These are phyloP conservation scores for Paraphoma chrysanthemicola DNA, from an alignment of 2,329 filamentous ascomycete genomes.

Conservation along the genomic window DNA sequence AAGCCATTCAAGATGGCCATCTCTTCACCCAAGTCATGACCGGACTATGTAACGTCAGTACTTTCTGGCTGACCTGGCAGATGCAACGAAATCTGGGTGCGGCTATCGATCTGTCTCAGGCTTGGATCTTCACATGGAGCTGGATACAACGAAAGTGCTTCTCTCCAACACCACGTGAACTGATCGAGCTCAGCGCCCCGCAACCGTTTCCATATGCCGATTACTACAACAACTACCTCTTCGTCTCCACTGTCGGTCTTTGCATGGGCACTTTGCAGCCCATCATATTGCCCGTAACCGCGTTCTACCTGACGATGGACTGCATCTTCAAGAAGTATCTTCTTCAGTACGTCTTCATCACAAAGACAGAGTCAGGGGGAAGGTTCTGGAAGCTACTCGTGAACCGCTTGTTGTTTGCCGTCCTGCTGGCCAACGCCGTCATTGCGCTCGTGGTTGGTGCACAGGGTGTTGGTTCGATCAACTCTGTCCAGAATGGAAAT, in stretches of 20 bases:
- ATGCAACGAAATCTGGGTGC: conserved; percentile 86
- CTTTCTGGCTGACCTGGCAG: conserved; percentile 90
- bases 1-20: conserved; percentile 70
- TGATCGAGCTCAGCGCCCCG: conserved; percentile 92
- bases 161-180: conserved; percentile 84
- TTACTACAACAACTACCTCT: conserved; percentile 98
- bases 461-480: conserved; percentile 61
- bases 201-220: conserved; percentile 91
- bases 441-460: conserved; percentile 80
- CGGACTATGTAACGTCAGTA: conserved; percentile 80
- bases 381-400: conserved; percentile 89
- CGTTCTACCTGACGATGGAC: conserved; percentile 87
- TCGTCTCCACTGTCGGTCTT: conserved; percentile 86
- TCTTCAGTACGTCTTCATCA: conserved; percentile 83
- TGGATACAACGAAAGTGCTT: conserved; percentile 83
- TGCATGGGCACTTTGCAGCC: conserved; percentile 87
- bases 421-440: conserved; percentile 77
- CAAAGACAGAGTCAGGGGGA: conserved; percentile 94
- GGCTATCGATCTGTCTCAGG: conserved; percentile 84
- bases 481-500: conserved; percentile 33
- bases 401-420: conserved; percentile 88
- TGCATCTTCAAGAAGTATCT: conserved; percentile 93
- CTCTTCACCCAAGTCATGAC: conserved; percentile 71
- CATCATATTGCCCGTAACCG: conserved; percentile 82
- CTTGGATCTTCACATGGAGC: conserved; percentile 79